Conservation (phyloP, 306 rosid genomes). For the Cicer cuneatum region DNA sequence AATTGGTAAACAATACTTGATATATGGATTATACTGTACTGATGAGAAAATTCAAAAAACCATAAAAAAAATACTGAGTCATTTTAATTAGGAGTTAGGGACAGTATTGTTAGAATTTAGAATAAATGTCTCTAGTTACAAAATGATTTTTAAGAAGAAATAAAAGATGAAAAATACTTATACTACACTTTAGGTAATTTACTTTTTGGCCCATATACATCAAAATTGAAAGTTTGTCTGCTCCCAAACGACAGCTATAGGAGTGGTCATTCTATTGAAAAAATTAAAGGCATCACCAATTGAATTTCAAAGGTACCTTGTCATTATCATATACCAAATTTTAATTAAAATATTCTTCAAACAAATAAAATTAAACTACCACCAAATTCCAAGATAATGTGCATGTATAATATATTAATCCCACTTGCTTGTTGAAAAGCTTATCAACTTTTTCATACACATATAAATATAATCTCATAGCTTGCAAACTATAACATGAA, state of each 20-base stretch:
- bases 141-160: background rate
- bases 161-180: background rate
- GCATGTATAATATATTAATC: conserved; percentile 35
- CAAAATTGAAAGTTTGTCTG: conserved; percentile 42
- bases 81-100: conserved; percentile 5
- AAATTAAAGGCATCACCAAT: conserved; percentile 14
- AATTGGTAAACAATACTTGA: background rate
- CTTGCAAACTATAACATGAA: conserved; percentile 47
- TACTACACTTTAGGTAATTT: conserved; percentile 6
- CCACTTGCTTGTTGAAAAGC: conserved; percentile 52
- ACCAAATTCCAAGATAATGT: conserved; percentile 29
- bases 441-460: conserved; percentile 44
- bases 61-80: background rate
- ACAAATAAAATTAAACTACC: conserved; percentile 6
- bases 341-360: background rate
- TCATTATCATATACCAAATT: conserved; percentile 41
- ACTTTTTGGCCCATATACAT: conserved; percentile 30
- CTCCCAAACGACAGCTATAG: conserved; percentile 39
- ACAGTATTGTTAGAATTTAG: background rate
- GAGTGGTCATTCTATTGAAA: conserved; percentile 35
- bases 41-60: conserved; percentile 5
- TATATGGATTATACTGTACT: background rate
- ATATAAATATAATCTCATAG: conserved; percentile 36
- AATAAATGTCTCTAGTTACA: background rate
- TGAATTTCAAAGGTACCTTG: conserved; percentile 46